Conservation (phyloP, 75 land plant species). For the Pinus tabuliformis region DNA sequence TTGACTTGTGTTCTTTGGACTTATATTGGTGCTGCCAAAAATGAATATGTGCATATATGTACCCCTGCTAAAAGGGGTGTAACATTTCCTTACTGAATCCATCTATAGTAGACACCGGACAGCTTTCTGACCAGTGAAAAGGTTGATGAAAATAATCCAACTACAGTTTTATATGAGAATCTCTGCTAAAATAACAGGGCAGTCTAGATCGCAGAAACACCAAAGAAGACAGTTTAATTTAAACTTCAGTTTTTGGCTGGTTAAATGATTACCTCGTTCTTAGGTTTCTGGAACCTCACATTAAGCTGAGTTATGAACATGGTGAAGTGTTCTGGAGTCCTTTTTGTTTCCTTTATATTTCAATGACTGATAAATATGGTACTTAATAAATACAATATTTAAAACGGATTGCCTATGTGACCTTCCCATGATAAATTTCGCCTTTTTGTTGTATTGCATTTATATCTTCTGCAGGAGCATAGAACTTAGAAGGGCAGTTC, state of each 20-base stretch:
- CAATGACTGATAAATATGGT: not conserved
- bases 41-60: no score
- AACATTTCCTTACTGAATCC: no score
- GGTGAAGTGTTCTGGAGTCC: not conserved
- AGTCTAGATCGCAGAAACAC: not conserved
- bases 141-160: no score
- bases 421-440: not conserved
- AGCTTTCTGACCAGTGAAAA: no score
- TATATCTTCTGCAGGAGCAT: not conserved
- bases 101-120: no score
- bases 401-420: not conserved
- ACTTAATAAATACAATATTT: not conserved
- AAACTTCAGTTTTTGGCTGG: not conserved
- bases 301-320: not conserved
- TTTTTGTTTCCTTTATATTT: not conserved
- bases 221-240: not conserved
- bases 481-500: conserved; percentile 1
- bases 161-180: no score
- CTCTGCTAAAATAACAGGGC: no score
- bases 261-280: not conserved
- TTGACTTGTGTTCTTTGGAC: no score
- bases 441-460: not conserved
- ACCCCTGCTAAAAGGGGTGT: no score
- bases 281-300: not conserved
- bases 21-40: no score